A percentile compares a stretch with the other conserved stretches of the same genome.
These are phyloP conservation scores for Coemansia sp. DNA, from an alignment of 192 early-diverging fungal genomes.

Conservation along the genomic window DNA sequence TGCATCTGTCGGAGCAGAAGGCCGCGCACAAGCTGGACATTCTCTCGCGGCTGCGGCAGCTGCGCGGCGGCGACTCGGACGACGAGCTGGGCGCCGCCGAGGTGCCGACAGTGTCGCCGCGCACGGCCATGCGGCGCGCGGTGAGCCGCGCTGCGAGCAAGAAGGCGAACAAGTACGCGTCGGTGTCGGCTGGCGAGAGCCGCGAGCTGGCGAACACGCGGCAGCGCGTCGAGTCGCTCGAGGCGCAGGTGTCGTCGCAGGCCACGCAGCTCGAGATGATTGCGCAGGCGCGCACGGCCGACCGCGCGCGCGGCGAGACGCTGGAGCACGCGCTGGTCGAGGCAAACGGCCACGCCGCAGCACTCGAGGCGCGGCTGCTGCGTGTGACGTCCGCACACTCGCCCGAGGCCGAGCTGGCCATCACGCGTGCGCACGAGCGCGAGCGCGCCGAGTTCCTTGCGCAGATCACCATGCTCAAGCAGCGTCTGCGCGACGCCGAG, in stretches of 20 bases:
- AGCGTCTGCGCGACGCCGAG: constrained; percentile 31
- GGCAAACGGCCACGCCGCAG: constrained; percentile 17
- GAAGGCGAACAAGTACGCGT: constrained; percentile 45
- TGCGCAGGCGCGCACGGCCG: constrained; percentile 25
- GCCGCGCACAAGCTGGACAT: constrained; percentile 52
- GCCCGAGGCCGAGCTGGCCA: constrained; percentile 22
- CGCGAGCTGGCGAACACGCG: constrained; percentile 23
- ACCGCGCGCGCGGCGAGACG: constrained; percentile 12
- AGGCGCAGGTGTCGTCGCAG: constrained; percentile 22
- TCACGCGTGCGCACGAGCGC: constrained; percentile 27
- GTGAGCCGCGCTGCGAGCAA: constrained; percentile 43
- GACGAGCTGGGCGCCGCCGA: constrained; percentile 19
- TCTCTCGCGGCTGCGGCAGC: constrained; percentile 34
- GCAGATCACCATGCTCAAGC: constrained; percentile 32
- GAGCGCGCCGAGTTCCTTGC: constrained; percentile 37
- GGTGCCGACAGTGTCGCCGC: constrained; percentile 46
- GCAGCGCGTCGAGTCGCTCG: constrained; percentile 9
- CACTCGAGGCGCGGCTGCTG: constrained; percentile 15
- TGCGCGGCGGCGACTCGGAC: constrained; percentile 3
- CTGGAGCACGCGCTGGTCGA: constrained; percentile 36
- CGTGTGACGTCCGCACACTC: constrained; percentile 13
- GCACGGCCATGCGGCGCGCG: constrained; percentile 32
- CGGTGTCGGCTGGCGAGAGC: constrained; percentile 45
- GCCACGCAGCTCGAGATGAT: constrained; percentile 36
- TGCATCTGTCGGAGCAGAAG: constrained; percentile 25